Conservation (phyloP, 495 filamentous ascomycete species). For the Penicillium robsamsonii region DNA sequence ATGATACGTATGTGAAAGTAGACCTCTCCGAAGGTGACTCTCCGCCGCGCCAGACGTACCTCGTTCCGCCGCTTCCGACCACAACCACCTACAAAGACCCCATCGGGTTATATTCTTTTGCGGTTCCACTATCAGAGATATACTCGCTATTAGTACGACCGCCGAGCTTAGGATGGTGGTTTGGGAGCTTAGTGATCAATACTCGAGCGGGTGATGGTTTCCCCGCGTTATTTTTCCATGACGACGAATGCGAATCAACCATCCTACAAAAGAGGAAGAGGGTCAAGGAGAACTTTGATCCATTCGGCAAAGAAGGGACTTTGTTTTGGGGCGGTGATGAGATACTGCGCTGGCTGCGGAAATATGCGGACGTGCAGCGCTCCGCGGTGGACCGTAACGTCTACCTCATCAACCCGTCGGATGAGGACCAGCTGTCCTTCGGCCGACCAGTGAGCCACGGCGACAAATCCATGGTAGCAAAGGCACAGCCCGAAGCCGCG, state of each 20-base stretch:
- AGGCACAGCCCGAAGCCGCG: constrained; percentile 32
- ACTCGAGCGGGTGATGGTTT: constrained; percentile 85
- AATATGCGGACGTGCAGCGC: constrained; percentile 78
- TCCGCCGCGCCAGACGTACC: constrained; percentile 80
- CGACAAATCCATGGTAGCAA: constrained; percentile 31
- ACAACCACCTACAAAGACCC: constrained; percentile 68
- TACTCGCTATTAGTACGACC: constrained; percentile 88
- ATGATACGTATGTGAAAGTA: constrained; percentile 89
- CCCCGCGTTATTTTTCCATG: constrained; percentile 95
- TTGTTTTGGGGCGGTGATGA: constrained; percentile 99
- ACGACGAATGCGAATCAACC: constrained; percentile 92
- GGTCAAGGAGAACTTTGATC: constrained; percentile 80
- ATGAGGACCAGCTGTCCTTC: constrained; percentile 81
- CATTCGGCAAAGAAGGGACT: constrained; percentile 77
- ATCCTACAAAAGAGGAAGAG: constrained; percentile 89
- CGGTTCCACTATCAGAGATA: constrained; percentile 83
- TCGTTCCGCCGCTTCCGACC: constrained; percentile 83
- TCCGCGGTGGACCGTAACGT: constrained; percentile 81
- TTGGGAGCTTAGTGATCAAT: constrained; percentile 90
- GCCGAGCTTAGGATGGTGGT: constrained; percentile 97
- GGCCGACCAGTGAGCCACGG: constrained; percentile 47
- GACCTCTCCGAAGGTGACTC: constrained; percentile 78
- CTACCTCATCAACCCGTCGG: constrained; percentile 83
- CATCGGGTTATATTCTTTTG: constrained; percentile 86
- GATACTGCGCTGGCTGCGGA: constrained; percentile 83